Evolutionary conservation across 805 yeast species (phyloP), one percentile per base, ranked within the genome.

Genomic region (Ogataea paraovalis): DNA sequence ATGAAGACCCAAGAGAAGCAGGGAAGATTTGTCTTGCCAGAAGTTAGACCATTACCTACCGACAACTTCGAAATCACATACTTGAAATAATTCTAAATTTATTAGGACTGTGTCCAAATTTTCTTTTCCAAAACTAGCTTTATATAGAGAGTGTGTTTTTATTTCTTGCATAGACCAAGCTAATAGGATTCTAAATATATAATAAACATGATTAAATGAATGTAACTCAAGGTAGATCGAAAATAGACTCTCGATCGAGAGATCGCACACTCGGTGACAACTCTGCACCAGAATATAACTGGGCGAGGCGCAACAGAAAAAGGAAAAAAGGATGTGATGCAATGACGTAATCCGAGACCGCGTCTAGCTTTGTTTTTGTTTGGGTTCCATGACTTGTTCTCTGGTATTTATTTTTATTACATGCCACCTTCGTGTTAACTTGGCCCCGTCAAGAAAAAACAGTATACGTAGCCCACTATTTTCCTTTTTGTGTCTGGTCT

Each of bases 1-100:
- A 53, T 58, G 61, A 54, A 60, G 36, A 65, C 67, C 10, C 64
- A 60, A 60, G 70, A 66, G 42, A 47, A 43, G 18, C 61, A 61
- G 39, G 61, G 61, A 0, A 55, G 59, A 18, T 54, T 64, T 43
- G 58, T 18, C 10, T 48, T 67, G 30, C 70, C 70, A 9, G 66
- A 55, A 22, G 49, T 54, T 41, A 57, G 70, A 46, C 70, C 70
- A 20, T 27, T 53, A 9, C 57, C 57, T 3, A 27, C 42, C 8
- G 67, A 61, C 13, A 52, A 60, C 33, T 63, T 34, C 43, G 22
- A 51, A 39, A 38, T 54, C 25, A 30, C 27, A 21, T 46, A 48
- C 46, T 42, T 52, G 38, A 34, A 49, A 23, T 43, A 36, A 39
- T 18, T 14, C n/a, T 32, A 32, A 9, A 6, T 9, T 32, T 32